phyloP scores from a whole-genome alignment of 768 basidiomycete genomes.

The Wakefieldia striispora region DNA sequence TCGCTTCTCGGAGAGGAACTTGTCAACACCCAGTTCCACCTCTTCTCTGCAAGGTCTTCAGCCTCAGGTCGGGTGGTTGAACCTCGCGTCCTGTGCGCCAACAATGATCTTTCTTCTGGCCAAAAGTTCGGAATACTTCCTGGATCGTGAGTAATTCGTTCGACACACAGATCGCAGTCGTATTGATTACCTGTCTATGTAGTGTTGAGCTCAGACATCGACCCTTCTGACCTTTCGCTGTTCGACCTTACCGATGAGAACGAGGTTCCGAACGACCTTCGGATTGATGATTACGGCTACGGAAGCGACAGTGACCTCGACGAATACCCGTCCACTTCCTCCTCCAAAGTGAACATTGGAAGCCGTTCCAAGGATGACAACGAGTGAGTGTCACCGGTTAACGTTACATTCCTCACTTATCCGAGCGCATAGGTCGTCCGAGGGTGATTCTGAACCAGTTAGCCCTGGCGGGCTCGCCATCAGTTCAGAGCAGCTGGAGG shows the following conservation, averaged over 20 bases:
- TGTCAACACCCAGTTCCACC: slow-evolving; percentile 31
- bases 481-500: slow-evolving; percentile 5
- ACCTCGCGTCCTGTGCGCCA: slow-evolving; percentile 26
- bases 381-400: neutral
- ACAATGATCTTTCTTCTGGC: slow-evolving; percentile 26
- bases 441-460: slow-evolving; percentile 9
- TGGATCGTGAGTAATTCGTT: slow-evolving; percentile 18
- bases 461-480: slow-evolving; percentile 16
- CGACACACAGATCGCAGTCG: too few species aligned
- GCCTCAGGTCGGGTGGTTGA: slow-evolving; percentile 5
- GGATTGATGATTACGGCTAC: slow-evolving; percentile 29
- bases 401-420: neutral
- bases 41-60: slow-evolving; percentile 23
- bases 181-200: too few species aligned
- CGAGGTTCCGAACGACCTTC: slow-evolving; percentile 6
- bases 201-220: slow-evolving; percentile 17
- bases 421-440: slow-evolving; percentile 1
- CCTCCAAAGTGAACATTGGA: neutral
- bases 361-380: slow-evolving; percentile 1
- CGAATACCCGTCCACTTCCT: slow-evolving; percentile 7
- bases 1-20: slow-evolving; percentile 26
- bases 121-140: slow-evolving; percentile 28
- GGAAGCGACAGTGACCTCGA: slow-evolving; percentile 38
- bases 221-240: slow-evolving; percentile 9
- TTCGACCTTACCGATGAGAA: slow-evolving; percentile 12